A percentile compares a stretch with the other conserved stretches of the same genome.
Evolutionary conservation across 371 early-diverging fungal genomes (phyloP).

Genomic region (Smittium culicis): DNA sequence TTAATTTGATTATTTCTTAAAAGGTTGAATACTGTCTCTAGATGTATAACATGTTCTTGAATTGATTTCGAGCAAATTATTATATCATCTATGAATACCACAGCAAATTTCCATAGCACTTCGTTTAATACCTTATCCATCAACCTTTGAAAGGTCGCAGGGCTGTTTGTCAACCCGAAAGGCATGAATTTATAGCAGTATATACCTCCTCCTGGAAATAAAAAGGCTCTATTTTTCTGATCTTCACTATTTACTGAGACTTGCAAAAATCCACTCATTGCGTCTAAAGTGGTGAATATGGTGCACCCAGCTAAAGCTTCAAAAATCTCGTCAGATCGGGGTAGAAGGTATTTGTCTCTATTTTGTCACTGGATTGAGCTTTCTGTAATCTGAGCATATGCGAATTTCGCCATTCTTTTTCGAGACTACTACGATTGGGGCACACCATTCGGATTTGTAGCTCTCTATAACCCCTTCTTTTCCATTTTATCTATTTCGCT

Average conservation of each 20-base stretch:
- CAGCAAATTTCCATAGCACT: slow-evolving; percentile 24
- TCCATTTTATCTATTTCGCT: background rate
- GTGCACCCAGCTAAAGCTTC: background rate
- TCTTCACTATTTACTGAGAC: background rate
- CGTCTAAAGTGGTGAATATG: slow-evolving; percentile 1
- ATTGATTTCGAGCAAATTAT: slow-evolving; percentile 35
- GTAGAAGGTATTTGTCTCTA: slow-evolving; percentile 1
- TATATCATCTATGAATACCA: slow-evolving; percentile 44
- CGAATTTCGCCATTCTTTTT: slow-evolving; percentile 1
- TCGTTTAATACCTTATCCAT: slow-evolving; percentile 31
- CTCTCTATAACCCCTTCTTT: background rate
- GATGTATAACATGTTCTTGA: slow-evolving; percentile 35
- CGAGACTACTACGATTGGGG: background rate
- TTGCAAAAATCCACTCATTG: slow-evolving; percentile 5
- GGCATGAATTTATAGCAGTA: slow-evolving; percentile 38
- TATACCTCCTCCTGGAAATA: slow-evolving; percentile 13
- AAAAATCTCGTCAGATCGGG: background rate
- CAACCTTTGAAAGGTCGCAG: slow-evolving; percentile 25
- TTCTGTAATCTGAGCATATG: background rate
- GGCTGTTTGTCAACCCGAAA: slow-evolving; percentile 28
- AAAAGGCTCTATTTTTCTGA: background rate
- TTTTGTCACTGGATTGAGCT: slow-evolving; percentile 1
- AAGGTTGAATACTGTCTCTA: slow-evolving; percentile 24
- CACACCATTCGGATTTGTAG: background rate
- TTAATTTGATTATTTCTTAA: slow-evolving; percentile 15